phyloP scores from a whole-genome alignment of 176 grass and related monocot species.

The Carex littledalei region DNA sequence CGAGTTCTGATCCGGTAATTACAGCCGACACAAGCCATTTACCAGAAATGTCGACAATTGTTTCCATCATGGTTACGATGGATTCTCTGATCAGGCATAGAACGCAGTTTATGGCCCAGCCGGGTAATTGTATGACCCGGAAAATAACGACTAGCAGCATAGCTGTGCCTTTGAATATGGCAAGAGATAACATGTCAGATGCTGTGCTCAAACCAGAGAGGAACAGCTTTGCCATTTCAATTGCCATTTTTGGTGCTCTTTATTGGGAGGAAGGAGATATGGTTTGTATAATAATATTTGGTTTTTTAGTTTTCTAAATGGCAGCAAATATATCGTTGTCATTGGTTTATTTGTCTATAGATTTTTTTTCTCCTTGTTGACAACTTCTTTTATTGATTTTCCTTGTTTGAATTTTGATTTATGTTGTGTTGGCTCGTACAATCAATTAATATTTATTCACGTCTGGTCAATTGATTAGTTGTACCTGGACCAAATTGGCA shows the following conservation, averaged over 20 bases:
- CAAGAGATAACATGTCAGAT: conserved; percentile 5
- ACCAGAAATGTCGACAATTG: background rate
- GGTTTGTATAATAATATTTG: background rate
- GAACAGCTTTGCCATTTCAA: conserved; percentile 29
- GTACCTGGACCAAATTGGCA: background rate
- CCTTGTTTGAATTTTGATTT: background rate
- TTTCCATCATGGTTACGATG: background rate
- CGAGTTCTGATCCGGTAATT: background rate
- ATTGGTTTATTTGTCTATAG: background rate
- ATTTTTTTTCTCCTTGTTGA: background rate
- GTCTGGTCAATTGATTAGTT: background rate
- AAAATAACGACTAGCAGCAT: conserved; percentile 13
- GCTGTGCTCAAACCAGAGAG: background rate
- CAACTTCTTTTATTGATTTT: background rate
- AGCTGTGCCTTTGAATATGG: conserved; percentile 32
- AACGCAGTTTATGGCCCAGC: conserved; percentile 2
- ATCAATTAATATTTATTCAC: background rate
- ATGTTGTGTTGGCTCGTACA: background rate
- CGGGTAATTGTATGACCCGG: conserved; percentile 20
- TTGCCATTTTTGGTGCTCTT: conserved; percentile 12
- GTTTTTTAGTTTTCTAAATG: background rate
- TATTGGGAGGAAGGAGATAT: conserved; percentile 4
- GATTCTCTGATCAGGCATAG: background rate
- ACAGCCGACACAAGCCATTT: background rate
- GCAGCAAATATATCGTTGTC: background rate